Conservation (phyloP, 805 yeast genomes). For the Blastobotrys chiropterorum region DNA sequence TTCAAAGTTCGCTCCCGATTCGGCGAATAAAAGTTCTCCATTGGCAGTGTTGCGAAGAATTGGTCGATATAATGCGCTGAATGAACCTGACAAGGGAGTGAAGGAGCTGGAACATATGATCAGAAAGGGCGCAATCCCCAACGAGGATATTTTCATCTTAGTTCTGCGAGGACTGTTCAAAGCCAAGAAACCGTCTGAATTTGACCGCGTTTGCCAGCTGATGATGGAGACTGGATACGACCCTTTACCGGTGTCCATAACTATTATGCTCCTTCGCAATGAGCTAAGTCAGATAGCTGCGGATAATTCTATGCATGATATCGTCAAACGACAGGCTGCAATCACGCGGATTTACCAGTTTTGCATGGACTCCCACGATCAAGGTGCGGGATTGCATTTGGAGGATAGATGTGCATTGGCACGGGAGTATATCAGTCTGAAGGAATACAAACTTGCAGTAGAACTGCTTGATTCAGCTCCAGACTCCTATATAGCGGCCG, state of each 20-base stretch:
- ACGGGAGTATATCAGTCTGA: constrained; percentile 6
- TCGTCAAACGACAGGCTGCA: neutral
- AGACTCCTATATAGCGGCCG: constrained; percentile 7
- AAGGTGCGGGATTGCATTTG: constrained; percentile 2
- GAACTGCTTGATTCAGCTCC: constrained; percentile 12
- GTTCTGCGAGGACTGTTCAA: constrained; percentile 12
- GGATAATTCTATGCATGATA: neutral
- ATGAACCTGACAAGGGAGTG: constrained; percentile 8
- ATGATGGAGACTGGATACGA: constrained; percentile 14
- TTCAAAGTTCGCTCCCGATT: neutral
- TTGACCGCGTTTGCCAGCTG: constrained; percentile 7
- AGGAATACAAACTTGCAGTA: constrained; percentile 9
- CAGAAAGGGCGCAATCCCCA: constrained; percentile 12
- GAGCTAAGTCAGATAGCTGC: neutral
- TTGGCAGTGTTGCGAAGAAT: constrained; percentile 2
- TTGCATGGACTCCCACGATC: neutral
- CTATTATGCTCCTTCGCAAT: neutral
- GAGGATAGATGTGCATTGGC: constrained; percentile 12
- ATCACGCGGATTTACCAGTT: constrained; percentile 6
- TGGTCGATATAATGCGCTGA: neutral
- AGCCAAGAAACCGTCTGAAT: neutral
- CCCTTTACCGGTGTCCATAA: neutral
- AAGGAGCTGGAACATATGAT: constrained; percentile 10
- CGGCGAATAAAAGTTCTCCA: constrained; percentile 1
- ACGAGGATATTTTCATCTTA: constrained; percentile 8